Evolutionary conservation across 2,329 filamentous ascomycete species (phyloP).

Genomic region (Saccharata proteae): DNA sequence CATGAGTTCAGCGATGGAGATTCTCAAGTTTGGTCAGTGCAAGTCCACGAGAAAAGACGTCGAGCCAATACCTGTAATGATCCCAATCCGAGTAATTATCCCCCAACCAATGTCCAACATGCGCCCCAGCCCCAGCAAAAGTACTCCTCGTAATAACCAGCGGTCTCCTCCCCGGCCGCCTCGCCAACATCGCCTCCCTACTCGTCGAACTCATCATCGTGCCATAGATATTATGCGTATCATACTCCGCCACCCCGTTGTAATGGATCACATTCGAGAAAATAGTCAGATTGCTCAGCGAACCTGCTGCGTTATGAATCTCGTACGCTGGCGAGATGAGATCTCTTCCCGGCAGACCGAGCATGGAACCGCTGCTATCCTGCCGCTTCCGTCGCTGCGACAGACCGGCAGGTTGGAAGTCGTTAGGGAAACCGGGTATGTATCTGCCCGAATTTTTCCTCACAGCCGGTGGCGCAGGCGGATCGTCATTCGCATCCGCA

Average conservation of each 20-base stretch:
- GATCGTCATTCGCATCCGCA: constrained; percentile 32
- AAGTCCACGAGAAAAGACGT: background rate
- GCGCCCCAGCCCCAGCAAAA: constrained; percentile 56
- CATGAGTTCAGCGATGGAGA: constrained; percentile 30
- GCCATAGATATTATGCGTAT: constrained; percentile 68
- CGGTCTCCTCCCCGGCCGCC: constrained; percentile 52
- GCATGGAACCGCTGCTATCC: constrained; percentile 28
- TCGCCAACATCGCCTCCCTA: constrained; percentile 51
- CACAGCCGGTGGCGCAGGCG: constrained; percentile 51
- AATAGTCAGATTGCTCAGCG: constrained; percentile 38
- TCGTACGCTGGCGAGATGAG: constrained; percentile 52
- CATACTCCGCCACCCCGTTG: constrained; percentile 56
- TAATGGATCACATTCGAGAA: constrained; percentile 56
- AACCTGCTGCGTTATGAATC: constrained; percentile 49
- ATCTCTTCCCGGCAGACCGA: constrained; percentile 51
- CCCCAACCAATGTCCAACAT: constrained; percentile 50
- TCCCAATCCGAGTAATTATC: constrained; percentile 38
- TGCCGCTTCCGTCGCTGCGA: constrained; percentile 9
- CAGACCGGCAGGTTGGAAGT: constrained; percentile 46
- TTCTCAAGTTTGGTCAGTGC: constrained; percentile 7
- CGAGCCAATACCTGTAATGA: constrained; percentile 24
- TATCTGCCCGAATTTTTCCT: constrained; percentile 47
- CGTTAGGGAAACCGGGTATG: constrained; percentile 55
- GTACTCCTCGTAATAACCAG: constrained; percentile 66
- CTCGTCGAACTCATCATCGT: constrained; percentile 61